Evolutionary conservation across 2,329 filamentous ascomycete genomes (phyloP), one percentile per base, ranked within the genome.

Genomic region (Ophiostoma piceae): DNA sequence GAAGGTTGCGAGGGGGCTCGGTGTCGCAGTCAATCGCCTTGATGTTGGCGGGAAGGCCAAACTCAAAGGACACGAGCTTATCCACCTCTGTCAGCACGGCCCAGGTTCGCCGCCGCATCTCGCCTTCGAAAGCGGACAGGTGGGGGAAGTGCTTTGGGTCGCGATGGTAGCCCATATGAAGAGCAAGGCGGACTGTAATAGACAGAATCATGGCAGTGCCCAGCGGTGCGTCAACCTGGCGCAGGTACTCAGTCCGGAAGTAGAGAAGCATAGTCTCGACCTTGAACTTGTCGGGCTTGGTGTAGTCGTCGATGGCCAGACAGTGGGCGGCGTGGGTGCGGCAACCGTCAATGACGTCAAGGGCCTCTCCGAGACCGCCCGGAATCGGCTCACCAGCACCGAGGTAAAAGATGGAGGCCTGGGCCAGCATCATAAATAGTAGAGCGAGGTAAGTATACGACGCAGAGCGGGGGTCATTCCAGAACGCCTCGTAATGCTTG

Each of bases 81-180:
- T 86, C 84, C 22, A 81, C 77, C 72, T 83, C 80, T 19, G 81
- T 78, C 72, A 81, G 78, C 68, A 83, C 80, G 1, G 69, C 65
- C 82, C 84, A 86, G 2, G 80, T 77, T n/a, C 84, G 78, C 4
- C 84, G 79, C 22, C 83, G 79, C 78, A 85, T 83, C 76, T 86
- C 84, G 9, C 80, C 83, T 54, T 84, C 81, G 67, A 84, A 85
- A 0, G 82, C 79, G 0, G 79, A 79, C 43, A 85, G 77, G 19
- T 73, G 71, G 1, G 79, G 77, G 6, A 83, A 79, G 73, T 80
- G 79, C 37, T 76, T 76, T 2, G 82, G 79, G 64, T 85, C 83
- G 9, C 84, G 80, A 71, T 85, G 83, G 70, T 84, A 83, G 29
- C 84, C 84, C 75, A 74, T 73, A 65, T 74, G 73, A 71, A 76